Evolutionary conservation across 164 flowering plant species (phyloP).

Genomic region (Magnolia sinica): DNA sequence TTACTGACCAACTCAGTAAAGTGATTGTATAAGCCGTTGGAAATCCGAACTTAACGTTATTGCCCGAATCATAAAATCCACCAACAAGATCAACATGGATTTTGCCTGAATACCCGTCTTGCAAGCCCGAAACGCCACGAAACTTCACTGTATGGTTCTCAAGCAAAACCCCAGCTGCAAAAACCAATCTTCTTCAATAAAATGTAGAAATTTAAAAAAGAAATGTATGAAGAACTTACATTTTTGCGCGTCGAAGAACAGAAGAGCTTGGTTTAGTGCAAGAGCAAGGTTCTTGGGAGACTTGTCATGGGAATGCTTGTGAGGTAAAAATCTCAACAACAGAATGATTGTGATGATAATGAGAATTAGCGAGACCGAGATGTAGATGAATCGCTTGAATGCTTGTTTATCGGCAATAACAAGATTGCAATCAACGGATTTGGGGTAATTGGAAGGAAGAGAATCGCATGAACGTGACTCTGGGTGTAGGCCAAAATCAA

Average conservation of each 20-base stretch:
- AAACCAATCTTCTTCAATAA: background rate
- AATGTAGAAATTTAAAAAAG: background rate
- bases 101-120: conserved; percentile 39
- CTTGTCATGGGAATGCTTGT: conserved; percentile 24
- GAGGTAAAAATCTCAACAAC: conserved; percentile 31
- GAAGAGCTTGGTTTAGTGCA: conserved; percentile 49
- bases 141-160: conserved; percentile 35
- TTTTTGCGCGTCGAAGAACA: conserved; percentile 70
- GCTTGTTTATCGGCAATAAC: conserved; percentile 26
- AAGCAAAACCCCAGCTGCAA: conserved; percentile 54
- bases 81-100: conserved; percentile 44
- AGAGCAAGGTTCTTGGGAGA: conserved; percentile 34
- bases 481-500: conserved; percentile 27
- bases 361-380: conserved; percentile 16
- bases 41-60: conserved; percentile 59
- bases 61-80: conserved; percentile 74
- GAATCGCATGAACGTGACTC: conserved; percentile 19
- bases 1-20: conserved; percentile 68
- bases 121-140: conserved; percentile 53
- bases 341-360: conserved; percentile 22
- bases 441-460: conserved; percentile 34
- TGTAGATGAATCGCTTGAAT: conserved; percentile 37
- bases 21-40: conserved; percentile 60
- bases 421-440: conserved; percentile 43
- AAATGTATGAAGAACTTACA: conserved; percentile 28